A percentile compares a stretch with the other conserved stretches of the same genome.
These are phyloP conservation scores for Cytospora piceae DNA, from an alignment of 2,329 filamentous ascomycete genomes.

Conservation along the genomic window DNA sequence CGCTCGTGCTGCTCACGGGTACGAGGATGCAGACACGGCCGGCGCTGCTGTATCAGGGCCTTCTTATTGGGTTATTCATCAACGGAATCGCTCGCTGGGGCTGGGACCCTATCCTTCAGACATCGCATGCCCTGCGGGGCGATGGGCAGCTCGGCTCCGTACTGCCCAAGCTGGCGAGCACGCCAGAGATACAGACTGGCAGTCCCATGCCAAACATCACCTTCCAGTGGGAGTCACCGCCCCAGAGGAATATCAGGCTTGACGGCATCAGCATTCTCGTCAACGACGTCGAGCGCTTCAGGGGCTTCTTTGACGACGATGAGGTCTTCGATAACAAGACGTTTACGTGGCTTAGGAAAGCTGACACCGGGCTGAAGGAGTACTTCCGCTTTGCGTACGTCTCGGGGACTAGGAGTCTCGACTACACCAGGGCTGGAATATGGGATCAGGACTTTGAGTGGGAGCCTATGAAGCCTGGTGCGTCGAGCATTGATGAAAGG, in stretches of 20 bases:
- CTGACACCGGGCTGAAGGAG: slow-evolving; percentile 55
- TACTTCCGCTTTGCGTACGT: slow-evolving; percentile 81
- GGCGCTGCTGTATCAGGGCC: slow-evolving; percentile 82
- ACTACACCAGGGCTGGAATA: slow-evolving; percentile 76
- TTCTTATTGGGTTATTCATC: slow-evolving; percentile 88
- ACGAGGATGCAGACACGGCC: slow-evolving; percentile 88
- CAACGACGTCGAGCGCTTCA: slow-evolving; percentile 82
- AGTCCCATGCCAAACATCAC: slow-evolving; percentile 65
- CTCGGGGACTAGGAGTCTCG: slow-evolving; percentile 64
- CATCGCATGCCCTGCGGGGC: slow-evolving; percentile 71
- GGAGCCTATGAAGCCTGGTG: slow-evolving; percentile 66
- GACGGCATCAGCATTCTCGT: slow-evolving; percentile 81
- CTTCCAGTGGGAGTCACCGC: slow-evolving; percentile 57
- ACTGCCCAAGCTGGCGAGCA: slow-evolving; percentile 56
- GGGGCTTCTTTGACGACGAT: slow-evolving; percentile 68
- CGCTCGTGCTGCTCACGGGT: slow-evolving; percentile 82
- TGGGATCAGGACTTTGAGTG: slow-evolving; percentile 70
- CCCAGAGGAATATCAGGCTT: slow-evolving; percentile 51
- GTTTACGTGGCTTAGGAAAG: slow-evolving; percentile 64
- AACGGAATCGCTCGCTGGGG: slow-evolving; percentile 95
- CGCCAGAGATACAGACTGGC: slow-evolving; percentile 51
- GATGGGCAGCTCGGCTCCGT: slow-evolving; percentile 66
- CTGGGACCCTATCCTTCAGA: slow-evolving; percentile 87
- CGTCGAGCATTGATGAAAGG: slow-evolving; percentile 50
- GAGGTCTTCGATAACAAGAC: slow-evolving; percentile 43